Evolutionary conservation across 2,329 filamentous ascomycete genomes (phyloP).

Genomic region (Colletotrichum abscissum): DNA sequence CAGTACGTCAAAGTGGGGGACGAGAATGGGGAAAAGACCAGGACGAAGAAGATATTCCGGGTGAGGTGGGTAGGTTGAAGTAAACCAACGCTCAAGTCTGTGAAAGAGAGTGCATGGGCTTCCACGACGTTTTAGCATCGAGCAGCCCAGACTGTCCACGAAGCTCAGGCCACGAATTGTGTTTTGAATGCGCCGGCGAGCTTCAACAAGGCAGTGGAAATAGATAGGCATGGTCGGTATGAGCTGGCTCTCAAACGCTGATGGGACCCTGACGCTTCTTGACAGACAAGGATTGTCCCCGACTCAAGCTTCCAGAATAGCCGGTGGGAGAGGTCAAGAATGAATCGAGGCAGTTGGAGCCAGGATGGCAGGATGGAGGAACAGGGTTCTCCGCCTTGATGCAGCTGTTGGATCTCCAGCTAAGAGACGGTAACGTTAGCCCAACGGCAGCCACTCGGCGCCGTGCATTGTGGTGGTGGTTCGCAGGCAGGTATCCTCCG

Average conservation of each 20-base stretch:
- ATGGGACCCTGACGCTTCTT: slow-evolving; percentile 7
- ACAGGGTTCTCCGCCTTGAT: slow-evolving; percentile 30
- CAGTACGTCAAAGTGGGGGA: slow-evolving; percentile 1
- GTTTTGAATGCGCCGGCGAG: slow-evolving; percentile 4
- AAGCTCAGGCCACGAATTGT: slow-evolving; percentile 20
- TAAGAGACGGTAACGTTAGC: slow-evolving; percentile 15
- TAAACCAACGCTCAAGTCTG: not conserved
- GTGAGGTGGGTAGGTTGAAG: not conserved
- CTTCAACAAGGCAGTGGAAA: not conserved
- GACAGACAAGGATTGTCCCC: slow-evolving; percentile 17
- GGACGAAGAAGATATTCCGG: not conserved
- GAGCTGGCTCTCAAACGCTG: not conserved
- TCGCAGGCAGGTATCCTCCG: not conserved
- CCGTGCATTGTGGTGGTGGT: slow-evolving; percentile 7
- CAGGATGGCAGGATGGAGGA: not conserved
- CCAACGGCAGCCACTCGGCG: slow-evolving; percentile 18
- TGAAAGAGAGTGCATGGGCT: not conserved
- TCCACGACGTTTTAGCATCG: slow-evolving; percentile 20
- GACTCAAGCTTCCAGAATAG: not conserved
- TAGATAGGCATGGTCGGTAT: not conserved
- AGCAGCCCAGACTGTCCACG: not conserved
- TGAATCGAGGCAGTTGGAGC: not conserved
- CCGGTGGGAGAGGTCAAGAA: slow-evolving; percentile 1
- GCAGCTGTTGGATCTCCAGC: slow-evolving; percentile 17
- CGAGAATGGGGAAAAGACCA: not conserved